Percentiles rank a stretch among this genome's conserved stretches.
Conservation (phyloP, 495 filamentous ascomycete species). For the Oidiodendron maius region DNA sequence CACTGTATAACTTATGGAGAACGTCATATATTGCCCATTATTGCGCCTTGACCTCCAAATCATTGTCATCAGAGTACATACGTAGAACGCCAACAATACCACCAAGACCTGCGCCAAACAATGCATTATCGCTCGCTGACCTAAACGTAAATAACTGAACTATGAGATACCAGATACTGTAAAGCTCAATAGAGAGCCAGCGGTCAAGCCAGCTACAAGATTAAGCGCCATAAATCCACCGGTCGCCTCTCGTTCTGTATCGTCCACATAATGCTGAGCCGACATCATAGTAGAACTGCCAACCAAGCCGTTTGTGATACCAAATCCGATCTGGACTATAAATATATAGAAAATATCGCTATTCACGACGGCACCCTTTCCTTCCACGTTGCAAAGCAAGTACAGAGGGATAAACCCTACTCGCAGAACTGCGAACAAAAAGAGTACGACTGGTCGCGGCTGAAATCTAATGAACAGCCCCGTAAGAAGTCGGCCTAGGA, state of each 20-base stretch:
- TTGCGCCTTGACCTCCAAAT: too few relatives aligned
- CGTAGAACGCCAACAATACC: too few relatives aligned
- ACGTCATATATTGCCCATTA: too few relatives aligned
- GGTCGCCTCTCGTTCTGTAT: slow-evolving; percentile 76
- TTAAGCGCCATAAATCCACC: slow-evolving; percentile 93
- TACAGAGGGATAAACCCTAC: slow-evolving; percentile 78
- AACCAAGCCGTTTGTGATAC: slow-evolving; percentile 79
- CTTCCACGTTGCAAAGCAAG: slow-evolving; percentile 77
- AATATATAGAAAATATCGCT: slow-evolving; percentile 87
- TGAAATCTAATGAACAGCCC: slow-evolving; percentile 55
- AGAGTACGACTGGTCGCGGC: slow-evolving; percentile 55
- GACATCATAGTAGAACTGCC: slow-evolving; percentile 88
- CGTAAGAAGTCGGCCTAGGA: slow-evolving; percentile 68
- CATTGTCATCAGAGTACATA: too few relatives aligned
- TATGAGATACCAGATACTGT: slow-evolving; percentile 36
- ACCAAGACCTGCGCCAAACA: background rate
- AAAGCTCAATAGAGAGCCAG: slow-evolving; percentile 88
- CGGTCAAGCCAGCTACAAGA: slow-evolving; percentile 75
- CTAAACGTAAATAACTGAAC: background rate
- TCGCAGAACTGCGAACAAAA: slow-evolving; percentile 57
- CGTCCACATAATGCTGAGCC: slow-evolving; percentile 68
- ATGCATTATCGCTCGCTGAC: background rate
- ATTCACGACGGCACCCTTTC: slow-evolving; percentile 56
- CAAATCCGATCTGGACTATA: slow-evolving; percentile 77
- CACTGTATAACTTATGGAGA: too few relatives aligned